Evolutionary conservation across 805 yeast genomes (phyloP), one percentile per base, ranked within the genome.

Genomic region (Saccharomycopsis javanensis): DNA sequence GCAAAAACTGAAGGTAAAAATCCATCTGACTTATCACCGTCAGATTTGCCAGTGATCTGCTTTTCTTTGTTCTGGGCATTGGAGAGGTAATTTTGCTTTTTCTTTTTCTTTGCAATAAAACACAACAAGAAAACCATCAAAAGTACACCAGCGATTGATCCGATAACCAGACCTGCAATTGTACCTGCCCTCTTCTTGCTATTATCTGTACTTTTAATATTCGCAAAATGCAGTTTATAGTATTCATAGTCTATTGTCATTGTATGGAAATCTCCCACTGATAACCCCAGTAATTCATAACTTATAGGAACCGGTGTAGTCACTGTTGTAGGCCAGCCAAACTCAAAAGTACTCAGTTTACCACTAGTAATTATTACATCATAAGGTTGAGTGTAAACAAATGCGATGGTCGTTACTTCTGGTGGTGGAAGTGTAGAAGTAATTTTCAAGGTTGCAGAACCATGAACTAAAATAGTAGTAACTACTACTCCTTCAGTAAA

Each of bases 361-460:
- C 25, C 62, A 2, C 57, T 55, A 23, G 8, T 20, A 20, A 8
- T 20, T 23, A 42, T 42, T 16, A 60, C 55, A 27, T 46, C 55
- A 35, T 55, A 60, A 5, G 62, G 59, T 42, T 60, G 62, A 18
- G 62, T 60, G 53, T 60, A 60, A 20, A 60, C 62, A 57, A 55
- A 60, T 5, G 59, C 62, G 27, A 55, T 55, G 8, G 62, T 57
- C 2, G 61, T 59, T 18, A 34, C 11, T 16, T 31, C 18, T 20
- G 53, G 34, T 8, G 51, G 20, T 18, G 16, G 34, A 7, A 28
- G 33, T 5, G 35, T 18, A 30, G 51, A 15, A 13, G 37, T 30
- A 5, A 54, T 30, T 23, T 34, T 52, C 10, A 30, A 18, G 15
- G 31, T 23, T 54, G 13, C 37, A 18, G 28, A 50, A 23, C 35